Evolutionary conservation across 192 early-diverging fungal species (phyloP), one percentile per base, ranked within the genome.

Genomic region (Mycoemilia scoparia): DNA sequence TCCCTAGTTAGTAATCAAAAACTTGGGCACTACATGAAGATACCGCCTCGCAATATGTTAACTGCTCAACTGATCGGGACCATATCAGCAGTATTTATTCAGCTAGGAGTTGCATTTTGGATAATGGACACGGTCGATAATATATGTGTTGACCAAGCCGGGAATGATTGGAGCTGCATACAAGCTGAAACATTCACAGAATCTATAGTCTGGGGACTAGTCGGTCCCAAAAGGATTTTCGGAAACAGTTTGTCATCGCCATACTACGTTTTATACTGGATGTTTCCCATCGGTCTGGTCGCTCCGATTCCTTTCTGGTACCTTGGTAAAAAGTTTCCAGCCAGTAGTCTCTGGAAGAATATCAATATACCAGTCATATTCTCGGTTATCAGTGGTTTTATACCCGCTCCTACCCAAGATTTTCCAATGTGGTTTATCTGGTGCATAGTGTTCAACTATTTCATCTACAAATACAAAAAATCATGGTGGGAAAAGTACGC

Each of bases 1-100:
- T 42, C 47, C 7, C 70, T 84, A 12, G 34, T 47, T 3, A 7
- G 14, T 7, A 70, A 76, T 41, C 44, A 70, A 16, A 76, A 73
- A 32, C 48, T 76, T 4, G 74, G 69, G 12, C 69, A 71, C 34
- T 76, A 76, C 40, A 66, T 73, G 60, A 76, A 76, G 51, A 49
- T 76, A 2, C 66, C 76, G 29, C 80, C 80, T 17, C 53, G 72
- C 30, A 44, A 67, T 13, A 68, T 84, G 66, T 76, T 84, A 39
- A 51, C 46, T 24, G 63, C 67, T 39, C 79, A 82, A 45, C 45
- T 71, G 15, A 17, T 47, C 4, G 71, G 75, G 12, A 79, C 74
- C 2, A 37, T 77, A 23, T 30, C 60, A 10, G 70, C 68, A 8
- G 70, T 65, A 2, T 42, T 72, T 25, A 43, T 77, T 4, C 66